Conservation (phyloP, 2,329 filamentous ascomycete species). For the Sarocladiaceae sp. region DNA sequence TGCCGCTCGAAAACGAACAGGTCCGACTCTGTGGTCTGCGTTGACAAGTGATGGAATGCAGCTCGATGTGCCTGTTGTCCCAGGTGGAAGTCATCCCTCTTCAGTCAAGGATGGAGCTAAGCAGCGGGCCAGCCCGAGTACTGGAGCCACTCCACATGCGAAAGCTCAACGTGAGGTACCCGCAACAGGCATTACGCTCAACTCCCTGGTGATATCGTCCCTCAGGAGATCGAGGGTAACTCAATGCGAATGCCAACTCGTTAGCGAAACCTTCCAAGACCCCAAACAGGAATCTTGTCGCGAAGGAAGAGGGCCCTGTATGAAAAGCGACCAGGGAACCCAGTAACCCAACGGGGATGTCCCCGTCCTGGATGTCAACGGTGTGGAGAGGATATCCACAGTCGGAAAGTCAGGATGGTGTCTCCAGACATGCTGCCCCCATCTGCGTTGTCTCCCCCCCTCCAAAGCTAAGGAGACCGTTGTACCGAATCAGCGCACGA, state of each 20-base stretch:
- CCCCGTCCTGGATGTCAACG: no score
- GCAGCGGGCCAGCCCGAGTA: neutral
- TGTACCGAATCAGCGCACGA: no score
- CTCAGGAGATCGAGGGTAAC: neutral
- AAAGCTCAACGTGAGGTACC: no score
- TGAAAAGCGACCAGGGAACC: slow-evolving; percentile 4
- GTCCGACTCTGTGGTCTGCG: neutral
- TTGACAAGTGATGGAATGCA: neutral
- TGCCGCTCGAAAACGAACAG: neutral
- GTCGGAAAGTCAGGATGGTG: no score
- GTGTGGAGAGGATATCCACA: no score
- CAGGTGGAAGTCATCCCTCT: no score
- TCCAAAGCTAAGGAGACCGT: no score
- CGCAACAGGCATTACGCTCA: no score
- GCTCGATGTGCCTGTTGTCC: no score
- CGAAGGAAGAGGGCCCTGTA: neutral
- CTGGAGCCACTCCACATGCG: neutral
- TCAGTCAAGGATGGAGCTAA: neutral
- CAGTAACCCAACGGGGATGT: neutral
- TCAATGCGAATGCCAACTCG: neutral
- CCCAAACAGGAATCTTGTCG: neutral
- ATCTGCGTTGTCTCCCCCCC: no score
- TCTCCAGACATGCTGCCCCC: no score
- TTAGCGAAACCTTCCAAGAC: neutral
- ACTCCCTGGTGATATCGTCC: no score